Evolutionary conservation across 73 alveolate genomes (phyloP), one percentile per base, ranked within the genome.

Genomic region (Paramecium sonneborni): DNA sequence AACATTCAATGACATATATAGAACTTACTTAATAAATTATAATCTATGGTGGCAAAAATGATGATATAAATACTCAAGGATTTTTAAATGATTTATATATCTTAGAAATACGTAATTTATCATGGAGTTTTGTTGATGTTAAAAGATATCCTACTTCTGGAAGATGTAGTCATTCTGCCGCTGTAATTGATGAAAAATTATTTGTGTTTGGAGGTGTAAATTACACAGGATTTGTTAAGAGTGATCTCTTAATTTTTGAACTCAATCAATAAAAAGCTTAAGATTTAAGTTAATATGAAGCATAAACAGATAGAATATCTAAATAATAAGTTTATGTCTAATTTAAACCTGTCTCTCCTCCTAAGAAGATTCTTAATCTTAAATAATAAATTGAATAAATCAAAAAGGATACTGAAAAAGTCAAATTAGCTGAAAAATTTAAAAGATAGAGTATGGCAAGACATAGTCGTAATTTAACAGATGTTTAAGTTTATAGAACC

Each of bases 11-110:
- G 87, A 15, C 57, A 21, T 74, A 34, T 18, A 15, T 37, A 32
- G 87, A 74, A 20, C 14, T 37, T 4, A 10, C 58, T 6, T 35
- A 34, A 20, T 74, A 37, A 37, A 74, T 74, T 34, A 20, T 74
- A 12, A 74, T 74, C 1, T 74, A 74, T 74, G 87, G 87, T 18
- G 87, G 87, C 32, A 74, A 74, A 39, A 74, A 74, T 74, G 87
- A 74, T 39, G 87, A 74, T 12, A 74, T 37, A 12, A 74, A 34
- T 9, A 34, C 34, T 28, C 6, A 74, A 35, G 87, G 87, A 14
- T 74, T 74, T 39, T 39, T 74, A 21, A 74, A 35, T 74, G 87
- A 74, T 74, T 37, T 74, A 37, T 21, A 74, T 39, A 37, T 74
- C 38, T 35, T 74, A 11, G 87, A 74, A 9, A 34, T 74, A 12